Conservation (phyloP, 148 eudicot genomes). For the Rhododendron kiyosumense region DNA sequence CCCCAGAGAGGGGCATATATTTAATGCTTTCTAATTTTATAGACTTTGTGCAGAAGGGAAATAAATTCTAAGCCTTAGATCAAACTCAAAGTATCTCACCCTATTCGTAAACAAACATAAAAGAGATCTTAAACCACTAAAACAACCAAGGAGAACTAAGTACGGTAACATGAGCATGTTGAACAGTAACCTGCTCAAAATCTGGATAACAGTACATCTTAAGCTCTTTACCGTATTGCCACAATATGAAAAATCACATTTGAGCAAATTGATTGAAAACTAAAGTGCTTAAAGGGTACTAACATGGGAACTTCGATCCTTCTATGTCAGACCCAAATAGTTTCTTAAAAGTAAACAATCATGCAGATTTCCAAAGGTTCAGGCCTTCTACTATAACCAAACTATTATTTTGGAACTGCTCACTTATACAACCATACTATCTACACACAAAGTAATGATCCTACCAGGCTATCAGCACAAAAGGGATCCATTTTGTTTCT, state of each 20-base stretch:
- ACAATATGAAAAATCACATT: not conserved
- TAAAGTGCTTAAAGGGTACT: not conserved
- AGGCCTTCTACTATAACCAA: not conserved
- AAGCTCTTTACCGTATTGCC: not conserved
- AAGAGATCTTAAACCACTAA: not conserved
- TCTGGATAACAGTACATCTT: not conserved
- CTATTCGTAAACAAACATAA: not conserved
- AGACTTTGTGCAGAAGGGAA: not conserved
- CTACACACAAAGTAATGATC: too few relatives aligned
- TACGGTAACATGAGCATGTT: not conserved
- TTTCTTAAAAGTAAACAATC: not conserved
- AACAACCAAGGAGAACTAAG: not conserved
- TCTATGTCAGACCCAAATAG: not conserved
- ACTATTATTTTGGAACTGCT: not conserved
- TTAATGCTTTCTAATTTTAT: not conserved
- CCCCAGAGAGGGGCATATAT: not conserved
- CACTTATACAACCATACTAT: too few relatives aligned
- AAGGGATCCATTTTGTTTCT: not conserved
- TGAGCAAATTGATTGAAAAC: not conserved
- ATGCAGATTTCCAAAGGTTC: not conserved
- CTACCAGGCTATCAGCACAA: not conserved
- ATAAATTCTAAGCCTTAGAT: not conserved
- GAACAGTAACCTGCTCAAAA: not conserved
- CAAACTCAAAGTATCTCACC: not conserved
- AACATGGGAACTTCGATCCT: not conserved